Evolutionary conservation across 1,284 basidiomycete species (phyloP), one percentile per base, ranked within the genome.

Genomic region (Irpex sp.): DNA sequence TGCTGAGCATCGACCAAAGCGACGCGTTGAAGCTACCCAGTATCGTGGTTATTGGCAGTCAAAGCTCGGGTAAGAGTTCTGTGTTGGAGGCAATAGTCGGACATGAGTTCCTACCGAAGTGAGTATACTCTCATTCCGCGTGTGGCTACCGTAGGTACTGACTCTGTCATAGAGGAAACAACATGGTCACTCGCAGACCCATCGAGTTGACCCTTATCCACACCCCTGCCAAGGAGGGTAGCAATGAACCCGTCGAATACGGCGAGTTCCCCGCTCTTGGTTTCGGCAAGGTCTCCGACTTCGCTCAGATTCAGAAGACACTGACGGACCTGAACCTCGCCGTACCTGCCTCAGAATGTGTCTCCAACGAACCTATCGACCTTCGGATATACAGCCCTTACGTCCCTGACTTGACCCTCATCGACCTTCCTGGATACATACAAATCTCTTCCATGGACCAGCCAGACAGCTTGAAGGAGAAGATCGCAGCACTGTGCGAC

Each of bases 131-230:
- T 42, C 54, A 8, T 42, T 2, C 63, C 42, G 48, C 1, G 7
- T 66, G n/a, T 67, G 54, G 7, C 57, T 60, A 53, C 42, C 65
- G 36, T 64, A 21, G 55, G 6, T n/a, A 28, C 58, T 61, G 10
- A 60, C 48, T 55, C 28, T 47, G 23, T 8, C 49, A 16, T 70
- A 97, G 94, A 78, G 96, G 96, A 61, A 91, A 96, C 75, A 99
- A 99, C 75, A 99, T 99, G 97, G 97, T 99, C 53, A 99, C 96
- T 1, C 91, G 96, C 2, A 88, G 96, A 56, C 97, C 96, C 0
- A 97, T 99, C 69, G 96, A 99, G 73, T 85, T 99, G 61, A 99
- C 96, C 0, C 88, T 99, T 57, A 90, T 99, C 63, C 93, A 99
- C 72, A 97, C 93, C 0, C 91, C 93, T 14, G 67, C 76, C 3